phyloP scores from a whole-genome alignment of 805 yeast species.

The Spathaspora sp. region DNA sequence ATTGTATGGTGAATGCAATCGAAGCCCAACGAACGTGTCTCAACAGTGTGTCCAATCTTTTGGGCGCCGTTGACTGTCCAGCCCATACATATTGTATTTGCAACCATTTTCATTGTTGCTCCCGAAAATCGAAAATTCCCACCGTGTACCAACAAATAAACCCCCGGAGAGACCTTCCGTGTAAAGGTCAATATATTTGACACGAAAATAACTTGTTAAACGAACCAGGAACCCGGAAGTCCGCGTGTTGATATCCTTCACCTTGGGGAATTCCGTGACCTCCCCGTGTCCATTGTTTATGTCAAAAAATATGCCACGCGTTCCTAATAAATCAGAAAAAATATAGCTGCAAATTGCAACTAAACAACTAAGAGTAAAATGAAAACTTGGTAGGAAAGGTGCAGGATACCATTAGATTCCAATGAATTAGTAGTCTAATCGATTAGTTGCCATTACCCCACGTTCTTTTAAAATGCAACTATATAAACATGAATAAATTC shows the following conservation, averaged over 20 bases:
- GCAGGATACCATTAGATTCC: not conserved
- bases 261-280: not conserved
- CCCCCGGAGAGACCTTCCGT: not conserved
- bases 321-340: not conserved
- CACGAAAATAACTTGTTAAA: not conserved
- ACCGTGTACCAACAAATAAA: too few relatives aligned
- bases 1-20: not conserved
- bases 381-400: not conserved
- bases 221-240: not conserved
- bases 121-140: too few relatives aligned
- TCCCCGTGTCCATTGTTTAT: not conserved
- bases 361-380: not conserved
- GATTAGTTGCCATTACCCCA: not conserved
- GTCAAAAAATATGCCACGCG: not conserved
- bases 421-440: not conserved
- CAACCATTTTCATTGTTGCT: too few relatives aligned
- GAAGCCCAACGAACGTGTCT: too few relatives aligned
- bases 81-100: too few relatives aligned
- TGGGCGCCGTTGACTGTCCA: too few relatives aligned
- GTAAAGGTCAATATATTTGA: not conserved
- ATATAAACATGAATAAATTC: not conserved
- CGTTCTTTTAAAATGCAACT: not conserved
- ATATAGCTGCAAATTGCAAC: not conserved
- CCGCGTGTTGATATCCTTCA: not conserved
- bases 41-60: too few relatives aligned